Conservation (phyloP, 129 eudicot genomes). For the Saussurea involucrata region DNA sequence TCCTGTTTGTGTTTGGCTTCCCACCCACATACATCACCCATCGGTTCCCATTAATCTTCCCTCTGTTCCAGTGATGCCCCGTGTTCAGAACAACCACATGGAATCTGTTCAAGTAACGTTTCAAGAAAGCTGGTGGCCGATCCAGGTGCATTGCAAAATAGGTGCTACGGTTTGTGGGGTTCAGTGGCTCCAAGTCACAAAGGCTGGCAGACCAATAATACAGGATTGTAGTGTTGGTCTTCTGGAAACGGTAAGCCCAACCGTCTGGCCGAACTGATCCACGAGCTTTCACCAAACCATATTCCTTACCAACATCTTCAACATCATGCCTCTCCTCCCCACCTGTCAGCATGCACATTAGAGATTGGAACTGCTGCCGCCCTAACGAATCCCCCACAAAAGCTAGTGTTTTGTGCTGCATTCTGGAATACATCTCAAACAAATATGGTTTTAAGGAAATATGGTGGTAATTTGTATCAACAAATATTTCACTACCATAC, state of each 20-base stretch:
- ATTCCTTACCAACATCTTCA: slow-evolving; percentile 65
- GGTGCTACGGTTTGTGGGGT: slow-evolving; percentile 34
- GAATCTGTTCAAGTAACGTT: slow-evolving; percentile 45
- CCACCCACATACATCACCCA: slow-evolving; percentile 88
- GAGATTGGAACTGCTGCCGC: slow-evolving; percentile 88
- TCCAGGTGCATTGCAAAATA: slow-evolving; percentile 80
- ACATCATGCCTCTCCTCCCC: slow-evolving; percentile 73
- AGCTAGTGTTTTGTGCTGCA: slow-evolving; percentile 85
- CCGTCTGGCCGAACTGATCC: slow-evolving; percentile 76
- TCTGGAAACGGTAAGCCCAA: slow-evolving; percentile 78
- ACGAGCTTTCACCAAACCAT: slow-evolving; percentile 64
- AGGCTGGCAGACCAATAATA: slow-evolving; percentile 94
- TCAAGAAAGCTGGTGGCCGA: slow-evolving; percentile 74
- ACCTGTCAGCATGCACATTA: slow-evolving; percentile 86
- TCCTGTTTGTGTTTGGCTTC: slow-evolving; percentile 56
- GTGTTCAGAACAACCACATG: slow-evolving; percentile 78
- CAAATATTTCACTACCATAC: slow-evolving; percentile 20
- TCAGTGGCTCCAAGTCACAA: slow-evolving; percentile 61
- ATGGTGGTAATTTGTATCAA: neutral
- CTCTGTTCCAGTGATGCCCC: slow-evolving; percentile 97
- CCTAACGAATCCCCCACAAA: slow-evolving; percentile 91
- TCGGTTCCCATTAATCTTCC: slow-evolving; percentile 68
- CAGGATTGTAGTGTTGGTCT: slow-evolving; percentile 79
- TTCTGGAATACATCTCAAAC: slow-evolving; percentile 40
- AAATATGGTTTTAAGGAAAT: slow-evolving; percentile 18